phyloP scores from a whole-genome alignment of 2,329 filamentous ascomycete genomes.

The Pyrenochaeta sp. region DNA sequence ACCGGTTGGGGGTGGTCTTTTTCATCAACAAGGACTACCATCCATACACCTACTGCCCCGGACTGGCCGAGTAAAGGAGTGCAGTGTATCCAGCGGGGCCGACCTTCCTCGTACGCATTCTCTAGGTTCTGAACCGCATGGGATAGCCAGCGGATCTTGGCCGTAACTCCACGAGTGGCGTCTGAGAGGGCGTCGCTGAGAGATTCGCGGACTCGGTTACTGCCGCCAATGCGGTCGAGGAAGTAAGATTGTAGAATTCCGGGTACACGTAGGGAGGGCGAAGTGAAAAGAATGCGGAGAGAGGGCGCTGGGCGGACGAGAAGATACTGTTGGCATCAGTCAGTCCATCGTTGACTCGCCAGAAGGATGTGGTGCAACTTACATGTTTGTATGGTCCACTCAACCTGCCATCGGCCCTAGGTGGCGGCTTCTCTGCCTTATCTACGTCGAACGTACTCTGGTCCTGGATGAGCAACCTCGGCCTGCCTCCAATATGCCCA shows the following conservation, averaged over 20 bases:
- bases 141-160: conserved; percentile 74
- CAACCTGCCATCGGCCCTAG: conserved; percentile 37
- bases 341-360: neutral
- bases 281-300: conserved; percentile 60
- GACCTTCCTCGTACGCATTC: conserved; percentile 63
- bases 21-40: conserved; percentile 75
- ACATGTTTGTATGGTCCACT: conserved; percentile 67
- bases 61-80: conserved; percentile 74
- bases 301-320: conserved; percentile 58
- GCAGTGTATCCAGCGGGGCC: conserved; percentile 78
- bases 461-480: conserved; percentile 60
- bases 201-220: conserved; percentile 61
- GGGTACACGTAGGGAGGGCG: conserved; percentile 59
- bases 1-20: conserved; percentile 33
- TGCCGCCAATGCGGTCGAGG: conserved; percentile 60
- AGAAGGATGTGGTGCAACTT: conserved; percentile 34
- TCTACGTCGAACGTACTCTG: conserved; percentile 45
- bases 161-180: conserved; percentile 73
- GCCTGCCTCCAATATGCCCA: conserved; percentile 41
- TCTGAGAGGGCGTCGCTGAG: conserved; percentile 69
- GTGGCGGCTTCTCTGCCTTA: conserved; percentile 16
- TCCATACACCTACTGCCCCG: conserved; percentile 77
- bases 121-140: conserved; percentile 46
- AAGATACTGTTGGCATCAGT: conserved; percentile 50
- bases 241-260: conserved; percentile 60